Base-by-base conservation (phyloP, 495 filamentous ascomycete species). In the Annulohypoxylon maeteangense region DNA sequence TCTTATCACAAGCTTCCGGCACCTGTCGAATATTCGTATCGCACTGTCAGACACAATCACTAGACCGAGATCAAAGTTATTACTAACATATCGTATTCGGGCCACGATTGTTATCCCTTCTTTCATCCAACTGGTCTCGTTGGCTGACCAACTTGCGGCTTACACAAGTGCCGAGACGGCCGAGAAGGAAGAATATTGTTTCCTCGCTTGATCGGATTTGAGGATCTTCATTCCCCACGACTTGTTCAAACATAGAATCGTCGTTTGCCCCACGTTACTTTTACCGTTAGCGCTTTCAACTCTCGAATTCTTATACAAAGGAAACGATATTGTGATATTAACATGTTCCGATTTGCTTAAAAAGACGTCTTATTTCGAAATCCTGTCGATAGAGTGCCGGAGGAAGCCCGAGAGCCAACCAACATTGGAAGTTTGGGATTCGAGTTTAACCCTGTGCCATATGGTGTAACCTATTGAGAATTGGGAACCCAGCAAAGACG, bases 391-490 rank as follows among this genome's bases (percentile, higher is more conserved):
- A n/a, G 54, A 62, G 36, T 16, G 27, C 51, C 53, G 53, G 31
- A 48, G 7, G 38, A 62, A 45, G 31, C 44, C 20, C 42, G 50
- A 73, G 45, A 62, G 56, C 60, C 60, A 60, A 50, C 65, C 34
- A 61, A 61, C 48, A 42, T 32, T n/a, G 55, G 48, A 60, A 65
- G 23, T 50, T 65, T 18, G 38, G 64, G n/a, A 32, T 10, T 31
- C 40, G 50, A 62, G 48, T 7, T 7, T 40, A 48, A 27, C 60
- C 70, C 60, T 72, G 65, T 45, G 38, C 38, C 29, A 62, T 29
- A 38, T 48, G 14, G 38, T 68, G 70, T 42, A 72, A 65, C 70
- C 40, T 42, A 65, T 72, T 72, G 34, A 68, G 42, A 38, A 63
- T 38, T 53, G 32, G 6, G 18, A 53, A 44, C 67, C 53, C 61